Evolutionary conservation across 164 flowering plant genomes (phyloP).

Genomic region (Annona squamosa): DNA sequence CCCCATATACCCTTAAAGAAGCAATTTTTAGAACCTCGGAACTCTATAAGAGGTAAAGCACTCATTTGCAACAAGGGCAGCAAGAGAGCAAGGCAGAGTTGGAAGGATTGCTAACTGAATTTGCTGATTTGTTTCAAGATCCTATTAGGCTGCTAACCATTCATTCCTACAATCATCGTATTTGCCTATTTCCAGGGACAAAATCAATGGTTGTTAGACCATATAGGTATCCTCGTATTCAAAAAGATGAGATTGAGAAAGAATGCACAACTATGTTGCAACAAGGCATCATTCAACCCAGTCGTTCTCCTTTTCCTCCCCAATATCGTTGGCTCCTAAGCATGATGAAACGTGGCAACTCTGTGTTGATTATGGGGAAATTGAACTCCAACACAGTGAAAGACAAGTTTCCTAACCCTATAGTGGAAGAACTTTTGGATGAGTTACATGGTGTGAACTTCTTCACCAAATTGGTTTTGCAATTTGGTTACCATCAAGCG

Average conservation of each 20-base stretch:
- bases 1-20: too few relatives aligned
- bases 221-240: not conserved
- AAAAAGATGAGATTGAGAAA: constrained; percentile 3
- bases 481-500: constrained; percentile 1
- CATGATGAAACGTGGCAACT: constrained; percentile 3
- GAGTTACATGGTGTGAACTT: not conserved
- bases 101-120: too few relatives aligned
- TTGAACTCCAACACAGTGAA: not conserved
- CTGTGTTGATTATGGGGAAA: not conserved
- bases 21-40: too few relatives aligned
- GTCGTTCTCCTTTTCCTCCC: constrained; percentile 4
- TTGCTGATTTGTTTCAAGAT: too few relatives aligned
- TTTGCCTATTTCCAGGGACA: not conserved
- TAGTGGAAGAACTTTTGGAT: not conserved
- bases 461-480: not conserved
- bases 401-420: constrained; percentile 2
- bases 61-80: too few relatives aligned
- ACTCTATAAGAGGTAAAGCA: too few relatives aligned
- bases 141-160: too few relatives aligned
- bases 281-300: not conserved
- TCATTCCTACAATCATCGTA: not conserved
- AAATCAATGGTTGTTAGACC: not conserved
- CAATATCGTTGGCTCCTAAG: not conserved
- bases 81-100: too few relatives aligned
- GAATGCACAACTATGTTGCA: not conserved